Conservation (phyloP, 768 basidiomycete genomes). For the Serendipita sp. region DNA sequence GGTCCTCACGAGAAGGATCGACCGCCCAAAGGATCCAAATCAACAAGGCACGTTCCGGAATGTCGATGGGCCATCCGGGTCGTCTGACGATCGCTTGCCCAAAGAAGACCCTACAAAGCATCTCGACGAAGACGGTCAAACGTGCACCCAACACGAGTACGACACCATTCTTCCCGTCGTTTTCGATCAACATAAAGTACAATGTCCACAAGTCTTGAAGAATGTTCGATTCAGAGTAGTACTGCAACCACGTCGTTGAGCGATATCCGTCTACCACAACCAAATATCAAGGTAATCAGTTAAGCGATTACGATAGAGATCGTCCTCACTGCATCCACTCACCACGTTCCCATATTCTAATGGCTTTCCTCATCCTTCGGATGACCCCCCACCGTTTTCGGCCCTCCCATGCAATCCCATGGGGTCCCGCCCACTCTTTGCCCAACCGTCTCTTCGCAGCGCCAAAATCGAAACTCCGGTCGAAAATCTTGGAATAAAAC, state of each 20-base stretch:
- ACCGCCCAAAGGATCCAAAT: neutral
- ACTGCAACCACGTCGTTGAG: conserved; percentile 8
- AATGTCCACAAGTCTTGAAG: conserved; percentile 31
- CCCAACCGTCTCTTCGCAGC: conserved; percentile 39
- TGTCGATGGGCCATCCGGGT: neutral
- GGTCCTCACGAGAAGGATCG: neutral
- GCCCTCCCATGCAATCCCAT: conserved; percentile 4
- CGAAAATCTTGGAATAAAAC: conserved; percentile 37
- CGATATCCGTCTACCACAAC: conserved; percentile 9
- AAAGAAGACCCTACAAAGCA: neutral
- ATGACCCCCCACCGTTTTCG: neutral
- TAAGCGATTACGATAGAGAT: no score
- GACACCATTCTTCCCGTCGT: conserved; percentile 47
- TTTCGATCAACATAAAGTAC: conserved; percentile 45
- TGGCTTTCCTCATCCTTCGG: neutral
- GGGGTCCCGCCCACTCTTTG: neutral
- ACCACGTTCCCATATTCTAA: neutral
- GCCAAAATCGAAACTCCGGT: conserved; percentile 37
- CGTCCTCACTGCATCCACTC: no score
- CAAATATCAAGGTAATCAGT: no score
- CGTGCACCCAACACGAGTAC: conserved; percentile 38
- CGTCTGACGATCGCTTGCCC: neutral
- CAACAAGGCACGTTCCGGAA: neutral
- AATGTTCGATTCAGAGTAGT: conserved; percentile 5
- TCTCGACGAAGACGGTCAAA: conserved; percentile 30